Evolutionary conservation across 2,329 filamentous ascomycete species (phyloP).

Genomic region (Pseudogymnoascus destructans): DNA sequence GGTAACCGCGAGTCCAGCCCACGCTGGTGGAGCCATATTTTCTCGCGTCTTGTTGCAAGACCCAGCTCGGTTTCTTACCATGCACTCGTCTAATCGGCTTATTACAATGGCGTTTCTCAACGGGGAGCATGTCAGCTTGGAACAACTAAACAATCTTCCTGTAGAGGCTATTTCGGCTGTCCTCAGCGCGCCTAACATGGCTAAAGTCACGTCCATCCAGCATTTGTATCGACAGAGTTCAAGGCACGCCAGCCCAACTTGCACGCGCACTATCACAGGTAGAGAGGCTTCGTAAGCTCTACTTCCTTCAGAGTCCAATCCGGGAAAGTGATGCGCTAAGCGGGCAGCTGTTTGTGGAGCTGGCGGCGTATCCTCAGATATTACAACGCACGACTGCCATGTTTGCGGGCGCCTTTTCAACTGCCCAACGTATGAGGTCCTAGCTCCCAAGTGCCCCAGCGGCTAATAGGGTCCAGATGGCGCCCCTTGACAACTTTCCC

Average conservation of each 20-base stretch:
- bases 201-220: slow-evolving; percentile 12
- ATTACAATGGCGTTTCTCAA: background rate
- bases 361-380: background rate
- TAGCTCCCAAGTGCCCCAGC: background rate
- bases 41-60: background rate
- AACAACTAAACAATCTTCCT: background rate
- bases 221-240: slow-evolving; percentile 14
- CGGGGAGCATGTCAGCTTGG: background rate
- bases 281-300: slow-evolving; percentile 10
- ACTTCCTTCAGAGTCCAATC: slow-evolving; percentile 13
- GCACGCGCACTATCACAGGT: slow-evolving; percentile 8
- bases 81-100: background rate
- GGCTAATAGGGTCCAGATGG: background rate
- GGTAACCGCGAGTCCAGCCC: slow-evolving; percentile 1
- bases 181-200: background rate
- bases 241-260: slow-evolving; percentile 14
- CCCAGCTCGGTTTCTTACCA: background rate
- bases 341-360: background rate
- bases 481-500: background rate
- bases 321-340: background rate
- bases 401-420: background rate
- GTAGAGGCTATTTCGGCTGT: background rate
- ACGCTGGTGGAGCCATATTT: background rate
- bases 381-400: background rate
- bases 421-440: background rate